Base-by-base conservation (phyloP, 345 rosid species). In the Capsella bursapastoris region DNA sequence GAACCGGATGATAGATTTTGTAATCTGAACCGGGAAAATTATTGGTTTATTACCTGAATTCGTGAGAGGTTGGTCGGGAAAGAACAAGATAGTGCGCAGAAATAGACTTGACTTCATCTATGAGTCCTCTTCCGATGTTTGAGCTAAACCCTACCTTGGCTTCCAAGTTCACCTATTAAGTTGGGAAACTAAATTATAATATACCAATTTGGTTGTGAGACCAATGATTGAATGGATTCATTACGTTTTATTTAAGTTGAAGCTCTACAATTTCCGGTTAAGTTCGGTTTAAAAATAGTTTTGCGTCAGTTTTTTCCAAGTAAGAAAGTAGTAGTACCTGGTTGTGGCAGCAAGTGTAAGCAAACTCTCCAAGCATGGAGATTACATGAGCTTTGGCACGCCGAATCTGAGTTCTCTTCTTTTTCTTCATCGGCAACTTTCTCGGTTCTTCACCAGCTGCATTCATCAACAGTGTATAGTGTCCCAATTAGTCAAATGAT, bases 341-440 rank as follows among this genome's bases (percentile, higher is more conserved):
- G 76, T 84, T 82, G 1, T 82, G 82, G 67, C 83, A 90, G 77
- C 96, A 87, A 47, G 76, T 72, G 62, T 70, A 74, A 25, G 93
- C 83, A 34, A 85, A 90, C 53, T 90, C 96, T 44, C 84, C 95
- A n/a, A 91, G 93, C 79, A 91, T 80, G 58, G 97, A 87, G 76
- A 94, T 89, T 62, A 94, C 95, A 64, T 84, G 88, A 12, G 98
- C 88, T 79, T 88, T 91, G 1, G 91, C 91, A 52, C 64, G 87
- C 22, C 96, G 91, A 82, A 91, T 64, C 64, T 81, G 88, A 7
- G 74, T 75, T 37, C 79, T 84, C 48, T 60, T 73, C 69, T 70
- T 86, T 29, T 66, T 74, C 40, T 64, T 78, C 75, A 72, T 77
- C 22, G 81, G 81, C 0, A 41, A 15, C 78, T 84, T 85, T 86